phyloP scores from a whole-genome alignment of 1,139 yeast species.

The Pichia sp. region DNA sequence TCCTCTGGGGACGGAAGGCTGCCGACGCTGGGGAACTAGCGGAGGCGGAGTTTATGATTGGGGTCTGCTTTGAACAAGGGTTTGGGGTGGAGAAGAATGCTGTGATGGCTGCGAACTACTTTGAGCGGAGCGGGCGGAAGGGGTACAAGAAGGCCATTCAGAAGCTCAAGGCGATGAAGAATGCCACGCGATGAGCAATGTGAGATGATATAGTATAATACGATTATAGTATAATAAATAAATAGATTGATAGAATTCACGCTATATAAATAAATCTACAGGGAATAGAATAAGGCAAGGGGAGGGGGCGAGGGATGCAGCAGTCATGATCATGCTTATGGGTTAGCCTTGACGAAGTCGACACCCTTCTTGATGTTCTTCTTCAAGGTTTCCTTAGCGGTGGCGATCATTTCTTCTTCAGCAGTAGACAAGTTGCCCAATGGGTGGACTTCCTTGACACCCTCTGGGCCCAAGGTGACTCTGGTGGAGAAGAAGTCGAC shows the following conservation, averaged over 20 bases:
- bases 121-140: slow-evolving; percentile 54
- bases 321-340: slow-evolving; percentile 22
- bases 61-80: slow-evolving; percentile 76
- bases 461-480: slow-evolving; percentile 83
- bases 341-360: slow-evolving; percentile 45
- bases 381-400: slow-evolving; percentile 80
- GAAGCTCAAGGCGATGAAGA: slow-evolving; percentile 33
- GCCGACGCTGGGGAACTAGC: slow-evolving; percentile 67
- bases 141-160: slow-evolving; percentile 53
- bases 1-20: slow-evolving; percentile 85
- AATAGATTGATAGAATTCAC: background rate
- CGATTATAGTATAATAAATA: background rate
- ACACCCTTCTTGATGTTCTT: slow-evolving; percentile 73
- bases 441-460: slow-evolving; percentile 73
- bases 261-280: slow-evolving; percentile 2
- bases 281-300: background rate
- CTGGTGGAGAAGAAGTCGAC: slow-evolving; percentile 92
- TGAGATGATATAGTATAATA: background rate
- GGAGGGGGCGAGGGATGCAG: background rate
- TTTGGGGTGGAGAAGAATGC: slow-evolving; percentile 53
- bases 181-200: background rate
- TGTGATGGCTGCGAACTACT: slow-evolving; percentile 50
- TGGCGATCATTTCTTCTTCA: slow-evolving; percentile 72
- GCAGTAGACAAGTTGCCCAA: slow-evolving; percentile 54
- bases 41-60: slow-evolving; percentile 83